Percentiles rank a stretch among this genome's conserved stretches.
These are phyloP conservation scores for Houttuynia cordata DNA, from an alignment of 164 flowering plant genomes.

Conservation along the genomic window DNA sequence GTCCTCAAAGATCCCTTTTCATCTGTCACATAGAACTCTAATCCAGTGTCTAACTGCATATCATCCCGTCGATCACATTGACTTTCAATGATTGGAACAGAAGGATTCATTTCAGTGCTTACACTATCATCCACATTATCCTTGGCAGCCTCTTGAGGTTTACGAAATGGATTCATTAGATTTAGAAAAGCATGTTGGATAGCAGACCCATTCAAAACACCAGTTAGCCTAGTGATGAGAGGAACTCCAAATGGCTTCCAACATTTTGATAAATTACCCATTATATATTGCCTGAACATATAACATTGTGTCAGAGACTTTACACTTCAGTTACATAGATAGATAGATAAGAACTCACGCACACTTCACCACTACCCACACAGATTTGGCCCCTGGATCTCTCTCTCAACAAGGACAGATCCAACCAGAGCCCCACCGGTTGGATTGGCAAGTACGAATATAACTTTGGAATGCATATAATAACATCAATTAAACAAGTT, in stretches of 20 bases:
- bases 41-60: conserved; percentile 21
- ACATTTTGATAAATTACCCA: conserved; percentile 30
- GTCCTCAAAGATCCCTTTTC: conserved; percentile 43
- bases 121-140: conserved; percentile 16
- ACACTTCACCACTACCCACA: too few species aligned
- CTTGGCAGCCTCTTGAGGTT: conserved; percentile 14
- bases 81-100: conserved; percentile 13
- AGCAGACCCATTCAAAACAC: conserved; percentile 41
- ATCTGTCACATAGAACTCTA: conserved; percentile 51
- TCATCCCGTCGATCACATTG: conserved; percentile 13
- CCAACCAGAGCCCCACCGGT: too few species aligned
- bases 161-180: conserved; percentile 42
- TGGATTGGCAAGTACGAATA: too few species aligned
- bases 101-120: conserved; percentile 11
- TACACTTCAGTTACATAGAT: neutral
- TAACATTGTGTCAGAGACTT: conserved; percentile 7
- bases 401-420: too few species aligned
- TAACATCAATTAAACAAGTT: neutral
- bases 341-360: too few species aligned
- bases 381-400: too few species aligned
- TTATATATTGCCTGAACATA: conserved; percentile 33
- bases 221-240: conserved; percentile 37
- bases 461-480: too few species aligned
- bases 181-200: conserved; percentile 34
- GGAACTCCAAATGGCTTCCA: conserved; percentile 78